Base-by-base conservation (phyloP, 305 asterid genomes). In the Coffea humblotiana region DNA sequence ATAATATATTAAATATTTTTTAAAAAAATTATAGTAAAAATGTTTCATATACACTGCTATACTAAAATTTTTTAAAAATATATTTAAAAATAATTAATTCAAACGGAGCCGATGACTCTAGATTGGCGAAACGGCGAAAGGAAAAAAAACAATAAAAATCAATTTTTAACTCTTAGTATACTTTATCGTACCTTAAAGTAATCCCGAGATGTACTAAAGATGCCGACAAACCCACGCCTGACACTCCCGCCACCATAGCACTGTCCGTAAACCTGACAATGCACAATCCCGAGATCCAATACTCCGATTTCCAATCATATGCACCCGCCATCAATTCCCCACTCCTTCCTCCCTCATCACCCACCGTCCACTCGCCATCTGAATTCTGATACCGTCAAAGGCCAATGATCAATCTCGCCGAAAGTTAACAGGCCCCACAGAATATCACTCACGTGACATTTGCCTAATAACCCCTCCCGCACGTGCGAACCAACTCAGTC, bases 281-380 rank as follows among this genome's bases (percentile, higher is more conserved):
- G 0, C 65, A 58, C 61, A 23, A 37, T 85, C 72, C 65, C 86
- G 79, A 85, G 96, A 90, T 88, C 96, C 93, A 80, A 86, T n/a
- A 69, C 63, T 3, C 54, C 45, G 12, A 48, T 74, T 7, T 58
- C 8, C 54, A 76, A 84, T 91, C 90, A 0, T 48, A 60, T 37
- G 13, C 19, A 27, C 48, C 75, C 87, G 73, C 32, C 88, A 61
- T 35, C 88, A 72, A 37, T 78, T 67, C 70, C 48, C 68, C 68
- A 37, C 47, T 63, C 40, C 45, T 45, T 58, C 64, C 71, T 61
- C 8, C 43, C 13, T 11, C 14, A 61, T 48, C 69, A 27, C 60
- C 58, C 27, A 25, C 63, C 77, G 70, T 79, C 37, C 21, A 54
- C 19, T 15, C 54, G 15, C 25, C 68, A 29, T 47, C 54, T 61